Base-by-base conservation (phyloP, 306 rosid genomes). In the Canavalia ensiformis region DNA sequence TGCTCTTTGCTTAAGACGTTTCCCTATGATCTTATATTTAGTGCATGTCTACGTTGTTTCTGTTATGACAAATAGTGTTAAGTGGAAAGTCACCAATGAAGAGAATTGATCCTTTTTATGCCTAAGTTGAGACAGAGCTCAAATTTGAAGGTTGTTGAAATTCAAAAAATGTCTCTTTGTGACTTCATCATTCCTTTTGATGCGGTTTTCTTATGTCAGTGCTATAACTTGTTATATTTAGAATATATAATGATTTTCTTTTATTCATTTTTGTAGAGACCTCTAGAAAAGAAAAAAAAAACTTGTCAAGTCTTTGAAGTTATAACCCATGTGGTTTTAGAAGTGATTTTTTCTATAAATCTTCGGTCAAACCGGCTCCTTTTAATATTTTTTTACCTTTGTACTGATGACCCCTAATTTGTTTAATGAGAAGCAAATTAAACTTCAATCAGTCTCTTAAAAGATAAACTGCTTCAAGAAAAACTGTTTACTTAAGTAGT, bases 191-290 rank as follows among this genome's bases (percentile, higher is more conserved):
- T 52, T 60, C 50, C 30, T 50, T 34, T 73, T 72, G 37, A 72
- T 62, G 42, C 2, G 0, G 5, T 51, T 81, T 33, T 57, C 29
- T 46, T 58, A 33, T n/a, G 11, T 49, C 4, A 31, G 57, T 65
- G 33, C 11, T 66, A 34, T 76, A 76, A 70, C 42, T 54, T 72
- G 37, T 76, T 42, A 7, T 63, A 51, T 44, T 76, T 70, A 52
- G 35, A 68, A 51, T 6, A 37, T 68, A 13, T 42, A 30, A 13
- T 71, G 79, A 13, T 77, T 60, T 74, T 52, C 56, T 68, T 68
- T 63, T 78, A 41, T 66, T 66, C 59, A 47, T 73, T 37, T 47
- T 65, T 18, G 60, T 30, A 65, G 81, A 76, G 77, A 76, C 25
- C 59, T 79, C 1, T 12, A 49, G 68, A n/a, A 70, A 37, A 35